Evolutionary conservation across 129 eudicot species (phyloP).

Genomic region (Escallonia rubra): DNA sequence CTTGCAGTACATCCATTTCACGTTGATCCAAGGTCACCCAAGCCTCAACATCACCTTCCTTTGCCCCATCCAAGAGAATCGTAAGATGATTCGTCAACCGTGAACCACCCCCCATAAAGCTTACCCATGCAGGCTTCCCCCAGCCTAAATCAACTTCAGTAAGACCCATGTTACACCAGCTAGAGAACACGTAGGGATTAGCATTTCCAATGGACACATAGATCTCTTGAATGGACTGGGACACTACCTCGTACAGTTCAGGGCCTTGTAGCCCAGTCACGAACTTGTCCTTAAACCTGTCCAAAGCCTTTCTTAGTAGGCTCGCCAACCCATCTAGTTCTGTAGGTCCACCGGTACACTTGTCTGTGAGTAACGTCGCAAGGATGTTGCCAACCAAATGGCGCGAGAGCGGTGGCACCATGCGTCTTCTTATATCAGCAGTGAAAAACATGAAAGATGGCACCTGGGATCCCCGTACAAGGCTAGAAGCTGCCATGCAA

Average conservation of each 20-base stretch:
- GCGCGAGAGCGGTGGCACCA: constrained; percentile 9
- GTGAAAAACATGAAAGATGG: neutral
- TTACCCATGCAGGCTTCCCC: constrained; percentile 38
- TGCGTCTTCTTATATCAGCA: constrained; percentile 7
- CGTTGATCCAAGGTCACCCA: constrained; percentile 23
- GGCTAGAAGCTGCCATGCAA: neutral
- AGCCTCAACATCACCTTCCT: constrained; percentile 26
- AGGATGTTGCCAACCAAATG: constrained; percentile 17
- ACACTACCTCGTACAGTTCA: neutral
- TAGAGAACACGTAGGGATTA: constrained; percentile 1
- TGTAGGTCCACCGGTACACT: neutral
- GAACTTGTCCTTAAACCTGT: constrained; percentile 2
- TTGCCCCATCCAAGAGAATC: constrained; percentile 8
- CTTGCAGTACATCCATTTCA: constrained; percentile 9
- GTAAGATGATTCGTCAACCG: neutral
- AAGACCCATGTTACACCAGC: constrained; percentile 30
- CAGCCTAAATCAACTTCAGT: constrained; percentile 37
- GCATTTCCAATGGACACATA: neutral
- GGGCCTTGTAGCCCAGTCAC: constrained; percentile 15
- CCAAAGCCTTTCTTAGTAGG: constrained; percentile 5
- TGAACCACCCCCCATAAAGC: neutral
- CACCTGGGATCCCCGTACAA: neutral
- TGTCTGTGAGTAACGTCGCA: neutral
- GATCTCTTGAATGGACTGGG: neutral
- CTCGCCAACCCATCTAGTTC: constrained; percentile 3